Evolutionary conservation across 306 rosid genomes (phyloP).

Genomic region (Dalbergia cochinchinensis): DNA sequence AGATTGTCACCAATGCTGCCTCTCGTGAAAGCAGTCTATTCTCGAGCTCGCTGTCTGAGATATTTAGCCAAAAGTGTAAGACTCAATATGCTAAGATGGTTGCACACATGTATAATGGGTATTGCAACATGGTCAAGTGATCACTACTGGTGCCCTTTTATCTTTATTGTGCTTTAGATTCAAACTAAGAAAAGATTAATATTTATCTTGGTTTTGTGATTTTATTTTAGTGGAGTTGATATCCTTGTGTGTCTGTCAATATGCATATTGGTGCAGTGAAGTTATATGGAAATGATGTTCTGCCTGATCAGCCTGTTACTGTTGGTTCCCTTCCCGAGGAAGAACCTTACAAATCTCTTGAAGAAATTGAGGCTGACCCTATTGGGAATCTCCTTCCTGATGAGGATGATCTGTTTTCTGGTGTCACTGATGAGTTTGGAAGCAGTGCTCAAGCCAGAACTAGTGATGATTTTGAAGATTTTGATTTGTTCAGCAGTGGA

Average conservation of each 20-base stretch:
- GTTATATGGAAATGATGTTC: constrained; percentile 54
- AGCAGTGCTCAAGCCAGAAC: constrained; percentile 45
- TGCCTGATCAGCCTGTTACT: constrained; percentile 49
- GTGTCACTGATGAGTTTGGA: constrained; percentile 64
- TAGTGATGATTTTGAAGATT: constrained; percentile 74
- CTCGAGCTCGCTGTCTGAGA: constrained; percentile 81
- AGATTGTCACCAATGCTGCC: constrained; percentile 55
- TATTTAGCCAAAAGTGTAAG: constrained; percentile 80
- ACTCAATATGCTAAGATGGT: constrained; percentile 42
- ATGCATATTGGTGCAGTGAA: constrained; percentile 66
- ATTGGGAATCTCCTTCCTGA: constrained; percentile 90
- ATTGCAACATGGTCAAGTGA: not conserved
- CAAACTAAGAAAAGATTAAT: constrained; percentile 17
- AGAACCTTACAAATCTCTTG: constrained; percentile 63
- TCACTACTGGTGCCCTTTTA: not conserved
- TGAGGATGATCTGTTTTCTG: constrained; percentile 87
- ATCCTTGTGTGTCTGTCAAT: constrained; percentile 21
- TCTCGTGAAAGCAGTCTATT: constrained; percentile 77
- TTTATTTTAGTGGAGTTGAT: constrained; percentile 29
- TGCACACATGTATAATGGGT: constrained; percentile 34
- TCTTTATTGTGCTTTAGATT: constrained; percentile 21
- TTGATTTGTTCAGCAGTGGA: constrained; percentile 81
- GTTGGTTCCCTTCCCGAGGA: constrained; percentile 61
- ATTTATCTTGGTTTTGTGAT: constrained; percentile 15
- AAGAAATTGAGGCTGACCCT: constrained; percentile 76